These are phyloP conservation scores for Sclerotinia minor DNA, from an alignment of 2,329 filamentous ascomycete genomes.

Conservation along the genomic window DNA sequence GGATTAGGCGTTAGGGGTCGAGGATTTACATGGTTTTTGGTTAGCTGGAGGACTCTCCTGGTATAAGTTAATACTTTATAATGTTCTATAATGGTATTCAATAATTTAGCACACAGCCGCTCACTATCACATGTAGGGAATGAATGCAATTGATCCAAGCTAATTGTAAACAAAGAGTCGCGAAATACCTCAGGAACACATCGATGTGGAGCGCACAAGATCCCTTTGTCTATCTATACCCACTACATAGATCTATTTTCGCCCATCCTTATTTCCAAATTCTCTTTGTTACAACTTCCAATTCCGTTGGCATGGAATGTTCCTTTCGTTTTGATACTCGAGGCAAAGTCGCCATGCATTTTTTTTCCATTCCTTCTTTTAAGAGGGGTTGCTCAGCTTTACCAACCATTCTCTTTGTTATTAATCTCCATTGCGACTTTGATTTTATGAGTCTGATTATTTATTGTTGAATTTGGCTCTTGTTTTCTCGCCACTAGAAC, in stretches of 20 bases:
- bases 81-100: background rate
- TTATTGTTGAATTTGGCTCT: background rate
- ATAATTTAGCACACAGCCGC: background rate
- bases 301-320: constrained; percentile 8
- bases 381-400: background rate
- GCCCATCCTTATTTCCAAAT: background rate
- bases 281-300: constrained; percentile 6
- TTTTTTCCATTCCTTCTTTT: background rate
- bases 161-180: background rate
- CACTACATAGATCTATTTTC: constrained; percentile 9
- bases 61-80: background rate
- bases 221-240: constrained; percentile 4
- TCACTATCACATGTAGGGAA: background rate
- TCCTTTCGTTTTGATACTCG: constrained; percentile 4
- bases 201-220: background rate
- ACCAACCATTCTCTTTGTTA: constrained; percentile 12
- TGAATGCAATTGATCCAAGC: background rate
- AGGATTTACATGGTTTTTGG: background rate
- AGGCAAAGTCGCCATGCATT: background rate
- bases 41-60: background rate
- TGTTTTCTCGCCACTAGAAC: background rate
- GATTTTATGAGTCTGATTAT: background rate
- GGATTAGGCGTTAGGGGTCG: background rate
- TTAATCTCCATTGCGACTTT: background rate
- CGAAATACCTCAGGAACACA: background rate